Base-by-base conservation (phyloP, 306 rosid genomes). In the Quercus mongolica region DNA sequence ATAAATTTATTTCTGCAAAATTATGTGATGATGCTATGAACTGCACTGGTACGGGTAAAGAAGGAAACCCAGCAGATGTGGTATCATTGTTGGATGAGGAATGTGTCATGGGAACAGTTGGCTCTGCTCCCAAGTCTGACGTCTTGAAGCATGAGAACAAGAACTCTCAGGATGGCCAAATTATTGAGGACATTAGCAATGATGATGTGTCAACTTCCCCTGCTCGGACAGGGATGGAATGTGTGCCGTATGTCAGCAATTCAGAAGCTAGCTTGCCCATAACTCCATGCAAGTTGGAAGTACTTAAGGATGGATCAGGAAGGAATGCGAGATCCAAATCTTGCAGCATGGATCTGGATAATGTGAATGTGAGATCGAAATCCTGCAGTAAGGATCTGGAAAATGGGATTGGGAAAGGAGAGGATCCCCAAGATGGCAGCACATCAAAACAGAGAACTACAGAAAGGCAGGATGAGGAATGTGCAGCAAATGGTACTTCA, bases 201-300 rank as follows among this genome's bases (percentile, higher is more conserved):
- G 89, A 87, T 64, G 88, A 92, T 13, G 91, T 88, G 44, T 86
- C 85, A 44, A 87, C 88, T 73, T 81, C 90, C n/a, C 84, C 86
- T 0, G 83, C 81, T 79, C 89, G 81, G 72, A 84, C 90, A 13
- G 94, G 92, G 65, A 81, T 84, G 80, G 94, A 89, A 79, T 82
- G 94, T 54, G 85, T 89, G 76, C 95, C 88, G 0, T 84, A 85
- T 19, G 80, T 80, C 20, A 76, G 82, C 82, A 84, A 84, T 82
- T 87, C 91, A 14, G 91, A 87, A 79, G 94, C 88, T 76, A 87
- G 92, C 75, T 80, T 92, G 87, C 98, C 97, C 54, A 91, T 82
- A 56, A 94, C 98, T 78, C 98, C 98, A 23, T 82, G 92, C 87
- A 94, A 87, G 84, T 46, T 89, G 81, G 97, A 92, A 81, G 75